phyloP scores from a whole-genome alignment of 2,329 filamentous ascomycete genomes.

The Penicillium hordei region DNA sequence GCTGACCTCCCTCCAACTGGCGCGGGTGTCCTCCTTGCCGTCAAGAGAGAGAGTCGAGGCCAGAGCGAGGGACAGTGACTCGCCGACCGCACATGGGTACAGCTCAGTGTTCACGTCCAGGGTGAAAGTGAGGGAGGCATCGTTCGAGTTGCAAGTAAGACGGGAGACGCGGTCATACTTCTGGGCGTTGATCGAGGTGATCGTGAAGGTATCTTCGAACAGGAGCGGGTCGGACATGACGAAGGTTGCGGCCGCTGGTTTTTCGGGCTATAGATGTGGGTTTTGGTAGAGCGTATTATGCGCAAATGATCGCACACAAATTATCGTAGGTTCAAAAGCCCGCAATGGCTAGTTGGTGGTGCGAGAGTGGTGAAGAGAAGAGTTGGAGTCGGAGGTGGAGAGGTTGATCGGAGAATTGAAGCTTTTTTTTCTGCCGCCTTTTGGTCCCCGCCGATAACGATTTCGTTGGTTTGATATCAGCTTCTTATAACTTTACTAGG shows the following conservation, averaged over 20 bases:
- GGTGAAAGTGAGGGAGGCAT: conserved; percentile 72
- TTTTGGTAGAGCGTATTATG: background rate
- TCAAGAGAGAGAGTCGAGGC: conserved; percentile 85
- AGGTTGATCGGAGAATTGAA: conserved; percentile 24
- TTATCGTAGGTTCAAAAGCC: background rate
- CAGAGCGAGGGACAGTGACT: conserved; percentile 76
- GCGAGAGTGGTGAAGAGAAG: conserved; percentile 11
- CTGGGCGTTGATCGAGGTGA: conserved; percentile 73
- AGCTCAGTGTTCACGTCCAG: conserved; percentile 95
- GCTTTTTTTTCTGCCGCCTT: conserved; percentile 32
- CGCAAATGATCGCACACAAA: background rate
- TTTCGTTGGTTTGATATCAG: conserved; percentile 10
- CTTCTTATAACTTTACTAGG: background rate
- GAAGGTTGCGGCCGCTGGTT: conserved; percentile 39
- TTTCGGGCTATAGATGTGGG: background rate
- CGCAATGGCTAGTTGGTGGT: conserved; percentile 4
- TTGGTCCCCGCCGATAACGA: conserved; percentile 29
- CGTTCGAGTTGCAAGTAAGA: conserved; percentile 72
- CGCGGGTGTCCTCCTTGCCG: conserved; percentile 71
- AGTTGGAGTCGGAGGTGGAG: conserved; percentile 19
- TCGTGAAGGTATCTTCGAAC: conserved; percentile 87
- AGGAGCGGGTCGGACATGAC: conserved; percentile 80
- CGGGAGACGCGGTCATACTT: conserved; percentile 97
- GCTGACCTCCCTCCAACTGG: conserved; percentile 73
- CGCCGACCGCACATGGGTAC: conserved; percentile 72